Evolutionary conservation across 139 green algal genomes (phyloP).

Genomic region (Chlorella sp.): DNA sequence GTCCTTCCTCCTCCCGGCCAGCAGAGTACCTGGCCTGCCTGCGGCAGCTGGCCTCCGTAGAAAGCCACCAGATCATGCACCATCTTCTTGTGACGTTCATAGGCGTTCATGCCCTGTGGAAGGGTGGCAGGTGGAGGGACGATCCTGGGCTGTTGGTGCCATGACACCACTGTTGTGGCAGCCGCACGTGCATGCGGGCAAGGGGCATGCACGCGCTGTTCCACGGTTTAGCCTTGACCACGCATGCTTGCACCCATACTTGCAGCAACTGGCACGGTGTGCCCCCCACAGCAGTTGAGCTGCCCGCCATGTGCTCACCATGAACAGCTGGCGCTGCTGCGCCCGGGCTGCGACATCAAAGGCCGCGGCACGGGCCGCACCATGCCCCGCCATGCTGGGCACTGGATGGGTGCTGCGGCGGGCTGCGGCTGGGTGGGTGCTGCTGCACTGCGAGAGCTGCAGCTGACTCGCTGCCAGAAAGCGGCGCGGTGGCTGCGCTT

Average conservation of each 20-base stretch:
- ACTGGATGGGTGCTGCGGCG: background rate
- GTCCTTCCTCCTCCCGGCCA: background rate
- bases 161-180: too few species aligned
- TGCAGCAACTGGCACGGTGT: too few species aligned
- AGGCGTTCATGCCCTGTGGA: slow-evolving; percentile 62
- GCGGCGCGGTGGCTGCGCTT: too few species aligned
- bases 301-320: too few species aligned
- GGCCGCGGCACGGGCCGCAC: slow-evolving; percentile 11
- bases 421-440: background rate
- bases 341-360: slow-evolving; percentile 27
- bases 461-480: too few species aligned
- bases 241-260: too few species aligned
- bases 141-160: too few species aligned
- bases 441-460: background rate
- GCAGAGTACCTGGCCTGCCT: background rate
- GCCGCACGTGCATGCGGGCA: too few species aligned
- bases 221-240: too few species aligned
- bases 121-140: too few species aligned
- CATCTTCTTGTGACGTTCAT: slow-evolving; percentile 65
- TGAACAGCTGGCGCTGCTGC: slow-evolving; percentile 46
- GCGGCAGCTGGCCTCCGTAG: slow-evolving; percentile 42
- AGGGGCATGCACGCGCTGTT: too few species aligned
- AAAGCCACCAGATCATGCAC: slow-evolving; percentile 53
- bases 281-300: too few species aligned
- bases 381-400: slow-evolving; percentile 6